A percentile compares a stretch with the other conserved stretches of the same genome.
These are phyloP conservation scores for Solanum hybrid DNA, from an alignment of 305 asterid species.

Conservation along the genomic window DNA sequence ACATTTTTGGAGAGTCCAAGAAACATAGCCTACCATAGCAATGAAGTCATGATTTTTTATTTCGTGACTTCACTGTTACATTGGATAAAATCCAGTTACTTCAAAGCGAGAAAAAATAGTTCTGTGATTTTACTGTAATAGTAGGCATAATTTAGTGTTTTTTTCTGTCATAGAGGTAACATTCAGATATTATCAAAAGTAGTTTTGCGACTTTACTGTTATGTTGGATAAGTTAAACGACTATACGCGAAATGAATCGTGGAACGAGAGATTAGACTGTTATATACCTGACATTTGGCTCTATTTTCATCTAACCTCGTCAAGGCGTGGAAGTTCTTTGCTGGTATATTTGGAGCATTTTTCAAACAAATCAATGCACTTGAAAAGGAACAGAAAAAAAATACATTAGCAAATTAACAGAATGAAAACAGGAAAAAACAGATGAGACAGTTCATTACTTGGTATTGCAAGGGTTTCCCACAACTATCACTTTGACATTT, in stretches of 20 bases:
- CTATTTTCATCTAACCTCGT: slow-evolving; percentile 96
- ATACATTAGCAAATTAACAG: slow-evolving; percentile 22
- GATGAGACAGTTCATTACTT: slow-evolving; percentile 38
- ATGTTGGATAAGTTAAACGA: neutral
- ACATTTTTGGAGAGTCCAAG: neutral
- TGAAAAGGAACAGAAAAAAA: slow-evolving; percentile 19
- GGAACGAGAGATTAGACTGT: neutral
- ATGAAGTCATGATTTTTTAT: neutral
- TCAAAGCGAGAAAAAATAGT: neutral
- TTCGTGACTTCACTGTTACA: neutral
- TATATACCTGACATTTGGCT: slow-evolving; percentile 94
- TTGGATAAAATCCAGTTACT: neutral
- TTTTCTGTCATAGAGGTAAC: neutral
- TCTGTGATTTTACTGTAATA: neutral
- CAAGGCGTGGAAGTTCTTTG: slow-evolving; percentile 85
- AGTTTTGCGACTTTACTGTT: neutral
- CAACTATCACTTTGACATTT: slow-evolving; percentile 86
- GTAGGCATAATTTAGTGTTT: neutral
- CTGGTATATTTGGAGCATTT: slow-evolving; percentile 91
- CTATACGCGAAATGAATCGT: neutral
- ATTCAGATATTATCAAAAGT: neutral
- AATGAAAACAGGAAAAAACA: neutral
- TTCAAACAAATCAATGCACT: slow-evolving; percentile 98
- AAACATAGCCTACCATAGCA: neutral
- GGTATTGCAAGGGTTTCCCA: slow-evolving; percentile 98